phyloP scores from a whole-genome alignment of 257 asterid genomes.

The Echites panduratus region DNA sequence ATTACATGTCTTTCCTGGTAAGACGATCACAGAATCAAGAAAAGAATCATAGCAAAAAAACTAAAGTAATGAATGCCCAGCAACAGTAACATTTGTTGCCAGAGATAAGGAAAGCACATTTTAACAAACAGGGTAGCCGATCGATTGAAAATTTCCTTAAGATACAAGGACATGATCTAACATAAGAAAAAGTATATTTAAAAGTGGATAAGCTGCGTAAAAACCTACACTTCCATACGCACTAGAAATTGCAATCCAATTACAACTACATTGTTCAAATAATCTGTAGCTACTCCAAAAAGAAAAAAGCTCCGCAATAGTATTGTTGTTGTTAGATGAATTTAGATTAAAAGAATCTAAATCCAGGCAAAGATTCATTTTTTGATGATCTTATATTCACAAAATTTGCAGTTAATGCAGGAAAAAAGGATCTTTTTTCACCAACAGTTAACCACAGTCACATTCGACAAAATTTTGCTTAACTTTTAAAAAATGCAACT shows the following conservation, averaged over 20 bases:
- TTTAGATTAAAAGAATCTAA: neutral
- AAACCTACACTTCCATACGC: neutral
- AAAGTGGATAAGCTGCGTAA: neutral
- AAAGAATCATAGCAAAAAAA: neutral
- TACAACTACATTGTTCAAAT: neutral
- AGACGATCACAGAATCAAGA: slow-evolving; percentile 3
- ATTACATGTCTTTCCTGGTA: neutral
- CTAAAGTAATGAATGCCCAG: neutral
- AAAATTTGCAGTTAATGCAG: neutral
- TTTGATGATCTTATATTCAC: neutral
- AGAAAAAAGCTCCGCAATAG: neutral
- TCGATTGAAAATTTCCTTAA: no score
- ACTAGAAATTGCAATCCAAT: neutral
- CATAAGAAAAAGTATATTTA: no score
- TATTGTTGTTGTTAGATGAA: neutral
- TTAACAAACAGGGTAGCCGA: neutral
- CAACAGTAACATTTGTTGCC: neutral
- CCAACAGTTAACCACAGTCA: neutral
- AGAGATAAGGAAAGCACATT: neutral
- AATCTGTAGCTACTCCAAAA: neutral
- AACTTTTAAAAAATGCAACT: neutral
- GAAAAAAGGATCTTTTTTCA: neutral
- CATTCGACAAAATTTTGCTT: neutral
- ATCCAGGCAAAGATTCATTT: neutral
- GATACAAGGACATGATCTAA: no score